A percentile compares a stretch with the other conserved stretches of the same genome.
Evolutionary conservation across 1,284 basidiomycete species (phyloP).

Genomic region (Ustilago tritici): DNA sequence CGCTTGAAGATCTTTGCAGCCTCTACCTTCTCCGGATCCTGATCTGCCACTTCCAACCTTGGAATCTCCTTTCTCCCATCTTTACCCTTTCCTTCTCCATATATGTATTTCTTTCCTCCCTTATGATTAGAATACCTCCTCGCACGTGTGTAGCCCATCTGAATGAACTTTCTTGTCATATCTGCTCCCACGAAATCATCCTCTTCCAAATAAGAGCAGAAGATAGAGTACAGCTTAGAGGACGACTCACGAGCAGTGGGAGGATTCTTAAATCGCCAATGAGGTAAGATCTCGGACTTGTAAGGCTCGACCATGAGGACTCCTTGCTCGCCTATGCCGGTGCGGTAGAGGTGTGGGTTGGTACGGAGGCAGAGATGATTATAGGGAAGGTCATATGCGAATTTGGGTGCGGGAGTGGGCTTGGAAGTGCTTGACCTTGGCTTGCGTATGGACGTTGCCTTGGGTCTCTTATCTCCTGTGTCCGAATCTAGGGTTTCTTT

Average conservation of each 20-base stretch:
- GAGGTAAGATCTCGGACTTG: slow-evolving; percentile 46
- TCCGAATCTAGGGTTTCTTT: neutral
- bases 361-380: slow-evolving; percentile 24
- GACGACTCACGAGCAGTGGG: slow-evolving; percentile 22
- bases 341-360: slow-evolving; percentile 44
- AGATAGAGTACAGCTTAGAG: slow-evolving; percentile 24
- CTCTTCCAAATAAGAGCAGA: slow-evolving; percentile 28
- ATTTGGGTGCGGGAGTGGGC: slow-evolving; percentile 15
- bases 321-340: slow-evolving; percentile 51
- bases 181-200: slow-evolving; percentile 48
- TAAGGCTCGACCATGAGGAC: slow-evolving; percentile 51
- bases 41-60: slow-evolving; percentile 16
- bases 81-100: neutral
- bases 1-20: slow-evolving; percentile 38
- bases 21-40: slow-evolving; percentile 47
- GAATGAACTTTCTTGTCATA: slow-evolving; percentile 41
- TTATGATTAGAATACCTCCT: slow-evolving; percentile 50
- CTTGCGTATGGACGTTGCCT: neutral
- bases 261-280: slow-evolving; percentile 45
- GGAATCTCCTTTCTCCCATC: slow-evolving; percentile 18
- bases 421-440: neutral
- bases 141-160: slow-evolving; percentile 53
- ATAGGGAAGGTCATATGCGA: slow-evolving; percentile 45
- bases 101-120: slow-evolving; percentile 43
- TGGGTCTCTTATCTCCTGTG: neutral